These are phyloP conservation scores for Astragalus glycyphyllos DNA, from an alignment of 306 rosid genomes.

Conservation along the genomic window DNA sequence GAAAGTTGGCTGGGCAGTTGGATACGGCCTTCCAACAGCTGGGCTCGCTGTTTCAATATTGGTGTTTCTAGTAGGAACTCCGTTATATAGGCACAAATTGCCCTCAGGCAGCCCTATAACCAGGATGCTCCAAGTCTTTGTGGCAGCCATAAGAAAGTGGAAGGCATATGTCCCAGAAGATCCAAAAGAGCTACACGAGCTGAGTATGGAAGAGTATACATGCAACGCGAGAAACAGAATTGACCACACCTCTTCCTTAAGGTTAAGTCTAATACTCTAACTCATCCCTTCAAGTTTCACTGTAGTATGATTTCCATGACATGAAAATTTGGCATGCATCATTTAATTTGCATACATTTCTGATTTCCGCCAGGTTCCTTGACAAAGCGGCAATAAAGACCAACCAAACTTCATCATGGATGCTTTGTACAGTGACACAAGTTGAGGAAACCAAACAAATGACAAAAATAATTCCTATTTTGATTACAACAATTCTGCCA, in stretches of 20 bases:
- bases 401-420: conserved; percentile 57
- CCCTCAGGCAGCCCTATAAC: conserved; percentile 79
- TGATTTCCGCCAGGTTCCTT: conserved; percentile 80
- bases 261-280: conserved; percentile 47
- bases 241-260: conserved; percentile 59
- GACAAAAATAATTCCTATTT: conserved; percentile 72
- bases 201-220: conserved; percentile 53
- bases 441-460: conserved; percentile 96
- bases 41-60: conserved; percentile 64
- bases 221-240: conserved; percentile 48
- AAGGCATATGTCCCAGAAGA: conserved; percentile 56
- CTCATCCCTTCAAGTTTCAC: background rate
- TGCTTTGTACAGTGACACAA: conserved; percentile 74
- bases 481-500: conserved; percentile 67
- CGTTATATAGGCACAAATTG: conserved; percentile 73
- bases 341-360: conserved; percentile 7
- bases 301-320: background rate
- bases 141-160: conserved; percentile 67
- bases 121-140: conserved; percentile 61
- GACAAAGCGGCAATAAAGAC: conserved; percentile 71
- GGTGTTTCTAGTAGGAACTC: conserved; percentile 68
- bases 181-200: conserved; percentile 73
- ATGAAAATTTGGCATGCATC: background rate
- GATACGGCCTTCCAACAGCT: conserved; percentile 82
- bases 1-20: conserved; percentile 71